Conservation (phyloP, 75 land plant species). For the Chamaecyparis obtusa region DNA sequence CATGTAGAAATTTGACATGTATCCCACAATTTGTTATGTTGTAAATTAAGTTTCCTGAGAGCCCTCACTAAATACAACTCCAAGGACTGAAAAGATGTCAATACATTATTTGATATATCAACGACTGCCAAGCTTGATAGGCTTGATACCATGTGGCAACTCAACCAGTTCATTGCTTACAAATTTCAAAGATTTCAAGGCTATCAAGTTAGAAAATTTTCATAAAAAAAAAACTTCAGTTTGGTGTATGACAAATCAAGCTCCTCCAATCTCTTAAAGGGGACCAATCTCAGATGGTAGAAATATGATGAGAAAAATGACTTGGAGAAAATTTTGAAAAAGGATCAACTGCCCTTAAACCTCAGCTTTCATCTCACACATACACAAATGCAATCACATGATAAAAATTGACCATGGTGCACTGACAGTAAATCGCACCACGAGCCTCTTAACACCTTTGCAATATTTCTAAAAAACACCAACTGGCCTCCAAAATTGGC, state of each 20-base stretch:
- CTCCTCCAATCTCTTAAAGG: slow-evolving; percentile 66
- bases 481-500: no score
- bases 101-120: slow-evolving; percentile 82
- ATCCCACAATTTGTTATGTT: slow-evolving; percentile 67
- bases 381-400: no score
- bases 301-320: no score
- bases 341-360: no score
- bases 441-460: no score
- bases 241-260: slow-evolving; percentile 94
- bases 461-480: no score
- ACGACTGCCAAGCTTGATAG: slow-evolving; percentile 53
- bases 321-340: no score
- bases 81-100: slow-evolving; percentile 71
- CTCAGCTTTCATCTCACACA: no score
- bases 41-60: slow-evolving; percentile 68
- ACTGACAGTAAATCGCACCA: no score
- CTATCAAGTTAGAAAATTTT: slow-evolving; percentile 57
- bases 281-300: slow-evolving; percentile 84
- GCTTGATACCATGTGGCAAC: slow-evolving; percentile 57
- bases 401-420: no score
- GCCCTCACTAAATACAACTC: slow-evolving; percentile 65
- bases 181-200: slow-evolving; percentile 60
- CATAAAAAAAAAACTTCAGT: slow-evolving; percentile 65
- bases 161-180: slow-evolving; percentile 82
- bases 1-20: slow-evolving; percentile 68